These are phyloP conservation scores for Colletotrichum paranaense DNA, from an alignment of 2,329 filamentous ascomycete genomes.

Conservation along the genomic window DNA sequence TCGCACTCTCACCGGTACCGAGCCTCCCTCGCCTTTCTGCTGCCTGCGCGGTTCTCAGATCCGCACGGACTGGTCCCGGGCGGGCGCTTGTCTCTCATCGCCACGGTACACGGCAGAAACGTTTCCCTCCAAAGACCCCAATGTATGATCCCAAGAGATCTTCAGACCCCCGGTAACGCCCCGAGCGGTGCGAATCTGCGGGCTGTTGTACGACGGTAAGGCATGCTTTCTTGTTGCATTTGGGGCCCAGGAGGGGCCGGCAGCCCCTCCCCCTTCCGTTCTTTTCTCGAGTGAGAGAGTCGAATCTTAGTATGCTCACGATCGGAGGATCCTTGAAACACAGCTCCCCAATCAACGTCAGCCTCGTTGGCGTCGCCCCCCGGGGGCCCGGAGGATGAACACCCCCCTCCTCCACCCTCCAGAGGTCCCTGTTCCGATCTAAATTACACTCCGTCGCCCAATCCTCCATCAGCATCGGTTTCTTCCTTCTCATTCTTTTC, in stretches of 20 bases:
- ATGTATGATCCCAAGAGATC: conserved; percentile 19
- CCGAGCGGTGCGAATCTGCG: conserved; percentile 26
- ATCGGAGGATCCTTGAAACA: conserved; percentile 29
- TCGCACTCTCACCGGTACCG: not conserved
- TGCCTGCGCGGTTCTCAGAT: conserved; percentile 25
- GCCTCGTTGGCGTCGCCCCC: conserved; percentile 11
- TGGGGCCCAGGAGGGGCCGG: not conserved
- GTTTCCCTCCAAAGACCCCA: not conserved
- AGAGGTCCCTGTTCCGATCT: conserved; percentile 25
- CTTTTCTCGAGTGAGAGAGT: not conserved
- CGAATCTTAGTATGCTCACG: conserved; percentile 11
- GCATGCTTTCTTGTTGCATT: conserved; percentile 9
- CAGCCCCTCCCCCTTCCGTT: not conserved
- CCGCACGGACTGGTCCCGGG: conserved; percentile 33
- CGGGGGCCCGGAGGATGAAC: conserved; percentile 5
- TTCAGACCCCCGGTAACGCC: conserved; percentile 16
- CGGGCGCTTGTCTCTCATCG: conserved; percentile 25
- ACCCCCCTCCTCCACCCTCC: conserved; percentile 1
- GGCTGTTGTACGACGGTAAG: conserved; percentile 14
- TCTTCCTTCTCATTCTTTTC: not conserved
- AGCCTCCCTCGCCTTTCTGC: not conserved
- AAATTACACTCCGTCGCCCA: conserved; percentile 33
- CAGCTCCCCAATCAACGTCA: conserved; percentile 29
- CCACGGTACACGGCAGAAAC: conserved; percentile 24
- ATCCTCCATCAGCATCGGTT: not conserved